These are phyloP conservation scores for Rhipidocladum racemiflorum DNA, from an alignment of 176 grass and related monocot species.

Conservation along the genomic window DNA sequence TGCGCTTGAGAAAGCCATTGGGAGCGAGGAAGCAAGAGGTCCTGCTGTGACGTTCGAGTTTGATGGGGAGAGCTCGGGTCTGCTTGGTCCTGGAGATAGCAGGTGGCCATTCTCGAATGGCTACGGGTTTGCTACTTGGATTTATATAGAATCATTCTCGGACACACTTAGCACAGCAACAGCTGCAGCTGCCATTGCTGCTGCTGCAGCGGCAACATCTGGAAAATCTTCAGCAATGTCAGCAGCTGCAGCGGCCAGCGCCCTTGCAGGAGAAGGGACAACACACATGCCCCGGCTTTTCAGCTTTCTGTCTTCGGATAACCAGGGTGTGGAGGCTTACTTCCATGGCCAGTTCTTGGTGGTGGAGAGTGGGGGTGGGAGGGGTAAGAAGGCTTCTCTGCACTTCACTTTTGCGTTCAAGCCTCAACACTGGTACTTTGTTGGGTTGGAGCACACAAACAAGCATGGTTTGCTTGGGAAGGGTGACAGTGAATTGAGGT, in stretches of 20 bases:
- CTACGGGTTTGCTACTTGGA: conserved; percentile 93
- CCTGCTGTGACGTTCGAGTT: conserved; percentile 82
- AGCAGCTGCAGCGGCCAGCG: conserved; percentile 88
- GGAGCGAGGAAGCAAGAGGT: conserved; percentile 60
- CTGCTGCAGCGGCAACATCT: conserved; percentile 75
- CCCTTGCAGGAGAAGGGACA: conserved; percentile 94
- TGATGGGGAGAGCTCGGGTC: conserved; percentile 92
- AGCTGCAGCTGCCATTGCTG: conserved; percentile 90
- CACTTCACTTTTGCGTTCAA: conserved; percentile 97
- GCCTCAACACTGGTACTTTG: conserved; percentile 85
- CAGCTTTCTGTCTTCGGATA: conserved; percentile 90
- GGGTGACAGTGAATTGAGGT: conserved; percentile 84
- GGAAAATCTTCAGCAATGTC: conserved; percentile 97
- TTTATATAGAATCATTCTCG: conserved; percentile 91
- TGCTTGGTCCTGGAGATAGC: conserved; percentile 86
- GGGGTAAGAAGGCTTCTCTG: conserved; percentile 89
- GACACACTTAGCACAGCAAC: conserved; percentile 95
- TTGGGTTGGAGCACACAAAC: conserved; percentile 85
- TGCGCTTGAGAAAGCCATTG: conserved; percentile 78
- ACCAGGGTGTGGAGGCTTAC: conserved; percentile 90
- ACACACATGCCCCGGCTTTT: conserved; percentile 93
- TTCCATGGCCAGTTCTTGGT: conserved; percentile 99
- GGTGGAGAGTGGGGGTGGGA: conserved; percentile 71
- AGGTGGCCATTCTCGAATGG: conserved; percentile 95
- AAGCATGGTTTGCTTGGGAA: conserved; percentile 92